Evolutionary conservation across 2,329 filamentous ascomycete species (phyloP).

Genomic region (Tolypocladium tropicale): DNA sequence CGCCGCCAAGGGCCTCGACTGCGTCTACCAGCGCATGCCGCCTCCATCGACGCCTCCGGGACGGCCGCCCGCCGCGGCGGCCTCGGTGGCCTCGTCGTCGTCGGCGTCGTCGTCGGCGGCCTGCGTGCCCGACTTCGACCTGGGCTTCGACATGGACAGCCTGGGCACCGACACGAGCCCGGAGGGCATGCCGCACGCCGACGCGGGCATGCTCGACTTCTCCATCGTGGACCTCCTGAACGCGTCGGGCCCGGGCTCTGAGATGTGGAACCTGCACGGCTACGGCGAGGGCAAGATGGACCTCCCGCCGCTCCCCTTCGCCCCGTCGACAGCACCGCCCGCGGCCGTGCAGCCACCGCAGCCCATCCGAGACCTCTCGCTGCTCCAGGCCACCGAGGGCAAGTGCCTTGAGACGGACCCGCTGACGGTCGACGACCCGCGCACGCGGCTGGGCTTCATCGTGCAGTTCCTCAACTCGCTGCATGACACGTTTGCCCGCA

Average conservation of each 20-base stretch:
- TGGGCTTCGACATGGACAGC: conserved; percentile 24
- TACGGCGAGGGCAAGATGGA: conserved; percentile 17
- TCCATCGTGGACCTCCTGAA: conserved; percentile 24
- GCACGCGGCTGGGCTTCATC: conserved; percentile 23
- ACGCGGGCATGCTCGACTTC: conserved; percentile 17
- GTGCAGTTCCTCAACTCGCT: conserved; percentile 20
- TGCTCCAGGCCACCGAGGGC: conserved; percentile 11
- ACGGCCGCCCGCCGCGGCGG: neutral
- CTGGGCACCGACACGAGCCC: conserved; percentile 20
- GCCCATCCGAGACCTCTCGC: conserved; percentile 19
- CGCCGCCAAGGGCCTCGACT: conserved; percentile 28
- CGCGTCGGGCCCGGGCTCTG: conserved; percentile 9
- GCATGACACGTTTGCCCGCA: conserved; percentile 22
- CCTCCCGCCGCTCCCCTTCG: conserved; percentile 16
- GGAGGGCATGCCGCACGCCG: conserved; percentile 17
- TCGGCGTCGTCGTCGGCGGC: conserved; percentile 5
- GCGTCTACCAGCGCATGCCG: conserved; percentile 29
- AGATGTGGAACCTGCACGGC: conserved; percentile 16
- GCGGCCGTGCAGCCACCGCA: conserved; percentile 4
- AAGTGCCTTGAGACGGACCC: conserved; percentile 16
- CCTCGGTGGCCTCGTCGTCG: conserved; percentile 11
- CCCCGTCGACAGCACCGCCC: conserved; percentile 2
- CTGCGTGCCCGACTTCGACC: conserved; percentile 23
- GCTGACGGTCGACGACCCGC: conserved; percentile 24
- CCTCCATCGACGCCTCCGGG: neutral